These are phyloP conservation scores for Zizania palustris DNA, from an alignment of 202 grass and related monocot species.

Conservation along the genomic window DNA sequence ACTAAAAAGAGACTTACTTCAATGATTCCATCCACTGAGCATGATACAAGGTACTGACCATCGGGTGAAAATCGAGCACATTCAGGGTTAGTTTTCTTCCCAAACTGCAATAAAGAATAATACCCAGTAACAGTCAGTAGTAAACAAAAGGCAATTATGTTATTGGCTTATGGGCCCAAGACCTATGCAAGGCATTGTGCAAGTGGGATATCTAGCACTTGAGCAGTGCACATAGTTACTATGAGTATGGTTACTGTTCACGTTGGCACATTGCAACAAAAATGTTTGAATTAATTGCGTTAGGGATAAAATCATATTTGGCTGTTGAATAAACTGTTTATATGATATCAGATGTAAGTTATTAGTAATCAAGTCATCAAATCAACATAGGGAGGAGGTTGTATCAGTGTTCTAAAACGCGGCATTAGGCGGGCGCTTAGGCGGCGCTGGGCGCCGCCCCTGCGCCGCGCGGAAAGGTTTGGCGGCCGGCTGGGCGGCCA, in stretches of 20 bases:
- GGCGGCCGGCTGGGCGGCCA: too few relatives aligned
- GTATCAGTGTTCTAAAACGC: too few relatives aligned
- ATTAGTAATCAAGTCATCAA: neutral
- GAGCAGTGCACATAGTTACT: neutral
- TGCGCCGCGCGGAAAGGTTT: too few relatives aligned
- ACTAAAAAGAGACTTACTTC: slow-evolving; percentile 65
- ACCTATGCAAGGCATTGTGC: neutral
- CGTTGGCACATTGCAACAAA: neutral
- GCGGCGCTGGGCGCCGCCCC: too few relatives aligned
- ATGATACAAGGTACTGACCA: slow-evolving; percentile 98
- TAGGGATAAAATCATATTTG: neutral
- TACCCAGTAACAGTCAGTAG: slow-evolving; percentile 17
- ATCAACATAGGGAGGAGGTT: neutral
- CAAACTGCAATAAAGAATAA: slow-evolving; percentile 66
- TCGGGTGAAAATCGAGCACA: slow-evolving; percentile 97
- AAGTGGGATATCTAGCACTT: neutral
- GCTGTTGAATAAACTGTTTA: neutral
- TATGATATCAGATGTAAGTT: neutral
- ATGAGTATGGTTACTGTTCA: neutral
- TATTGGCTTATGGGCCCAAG: neutral
- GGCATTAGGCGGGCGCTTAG: too few relatives aligned
- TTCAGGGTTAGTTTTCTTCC: slow-evolving; percentile 98
- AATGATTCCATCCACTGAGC: slow-evolving; percentile 95
- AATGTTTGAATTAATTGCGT: neutral
- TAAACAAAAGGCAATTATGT: slow-evolving; percentile 10